Conservation (phyloP, 2,329 filamentous ascomycete genomes). For the Samsoniella hepiali region DNA sequence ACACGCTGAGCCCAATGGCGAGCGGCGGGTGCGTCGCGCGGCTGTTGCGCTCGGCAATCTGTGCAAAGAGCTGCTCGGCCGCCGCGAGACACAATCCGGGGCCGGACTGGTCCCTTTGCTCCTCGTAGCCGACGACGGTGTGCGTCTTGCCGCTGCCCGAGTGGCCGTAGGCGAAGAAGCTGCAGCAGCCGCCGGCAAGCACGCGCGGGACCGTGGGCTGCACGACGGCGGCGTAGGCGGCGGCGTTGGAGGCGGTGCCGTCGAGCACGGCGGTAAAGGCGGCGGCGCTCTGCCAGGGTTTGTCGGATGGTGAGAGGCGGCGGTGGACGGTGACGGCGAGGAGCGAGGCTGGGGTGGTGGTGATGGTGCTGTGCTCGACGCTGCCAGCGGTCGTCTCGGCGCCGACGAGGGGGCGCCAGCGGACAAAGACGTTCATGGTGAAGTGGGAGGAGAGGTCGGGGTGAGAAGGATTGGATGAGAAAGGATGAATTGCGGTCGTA, state of each 20-base stretch:
- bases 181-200: constrained; percentile 36
- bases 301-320: not conserved
- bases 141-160: constrained; percentile 89
- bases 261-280: constrained; percentile 30
- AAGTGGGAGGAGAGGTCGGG: not conserved
- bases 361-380: not conserved
- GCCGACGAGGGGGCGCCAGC: constrained; percentile 16
- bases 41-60: constrained; percentile 28
- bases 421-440: constrained; percentile 18
- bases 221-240: constrained; percentile 30
- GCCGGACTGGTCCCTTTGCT: constrained; percentile 32
- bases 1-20: constrained; percentile 38
- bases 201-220: constrained; percentile 33
- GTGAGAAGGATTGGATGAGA: too few relatives aligned
- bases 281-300: constrained; percentile 24
- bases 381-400: not conserved
- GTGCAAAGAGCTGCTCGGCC: constrained; percentile 29
- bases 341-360: not conserved
- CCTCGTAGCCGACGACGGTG: constrained; percentile 61
- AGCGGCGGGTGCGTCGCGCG: constrained; percentile 20
- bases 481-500: not conserved
- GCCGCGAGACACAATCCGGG: constrained; percentile 38
- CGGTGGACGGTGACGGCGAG: constrained; percentile 1
- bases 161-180: constrained; percentile 84
- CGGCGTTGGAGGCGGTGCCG: constrained; percentile 24